Percentiles rank a stretch among this genome's conserved stretches.
Conservation (phyloP, 2,329 filamentous ascomycete genomes). For the Ceratocystis colombiana region DNA sequence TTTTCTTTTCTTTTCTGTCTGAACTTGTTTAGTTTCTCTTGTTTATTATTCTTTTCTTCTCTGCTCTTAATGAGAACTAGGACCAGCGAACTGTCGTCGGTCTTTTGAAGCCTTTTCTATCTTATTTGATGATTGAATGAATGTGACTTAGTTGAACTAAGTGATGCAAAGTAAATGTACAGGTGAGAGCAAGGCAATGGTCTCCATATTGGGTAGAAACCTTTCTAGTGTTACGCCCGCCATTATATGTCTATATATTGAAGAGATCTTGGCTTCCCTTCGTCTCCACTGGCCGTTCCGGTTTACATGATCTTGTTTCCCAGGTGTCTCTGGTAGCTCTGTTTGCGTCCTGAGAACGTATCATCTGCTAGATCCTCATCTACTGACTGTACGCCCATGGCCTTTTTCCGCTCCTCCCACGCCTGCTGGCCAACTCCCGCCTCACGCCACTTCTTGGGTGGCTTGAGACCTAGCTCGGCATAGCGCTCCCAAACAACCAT, state of each 20-base stretch:
- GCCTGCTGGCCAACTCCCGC: conserved; percentile 38
- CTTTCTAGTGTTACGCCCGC: no score
- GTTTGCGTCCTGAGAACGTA: background rate
- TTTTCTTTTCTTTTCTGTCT: conserved; percentile 27
- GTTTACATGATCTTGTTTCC: conserved; percentile 23
- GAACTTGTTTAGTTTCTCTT: conserved; percentile 27
- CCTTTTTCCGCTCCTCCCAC: conserved; percentile 18
- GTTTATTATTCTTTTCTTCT: conserved; percentile 23
- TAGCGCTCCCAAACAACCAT: conserved; percentile 49
- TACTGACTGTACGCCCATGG: background rate
- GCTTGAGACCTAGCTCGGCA: conserved; percentile 52
- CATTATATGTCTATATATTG: no score
- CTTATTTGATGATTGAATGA: background rate
- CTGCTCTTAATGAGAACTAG: conserved; percentile 1
- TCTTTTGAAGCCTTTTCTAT: background rate
- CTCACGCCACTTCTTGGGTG: conserved; percentile 49
- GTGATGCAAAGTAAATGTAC: no score
- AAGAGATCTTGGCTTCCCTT: no score
- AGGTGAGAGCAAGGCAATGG: no score
- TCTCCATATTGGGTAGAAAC: no score
- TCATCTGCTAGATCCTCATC: conserved; percentile 3
- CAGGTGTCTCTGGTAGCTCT: conserved; percentile 17
- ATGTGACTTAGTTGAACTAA: background rate
- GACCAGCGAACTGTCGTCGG: background rate
- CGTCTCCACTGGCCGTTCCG: no score